Conservation (phyloP, 1,284 basidiomycete genomes). For the Microbotryum scabiosae region DNA sequence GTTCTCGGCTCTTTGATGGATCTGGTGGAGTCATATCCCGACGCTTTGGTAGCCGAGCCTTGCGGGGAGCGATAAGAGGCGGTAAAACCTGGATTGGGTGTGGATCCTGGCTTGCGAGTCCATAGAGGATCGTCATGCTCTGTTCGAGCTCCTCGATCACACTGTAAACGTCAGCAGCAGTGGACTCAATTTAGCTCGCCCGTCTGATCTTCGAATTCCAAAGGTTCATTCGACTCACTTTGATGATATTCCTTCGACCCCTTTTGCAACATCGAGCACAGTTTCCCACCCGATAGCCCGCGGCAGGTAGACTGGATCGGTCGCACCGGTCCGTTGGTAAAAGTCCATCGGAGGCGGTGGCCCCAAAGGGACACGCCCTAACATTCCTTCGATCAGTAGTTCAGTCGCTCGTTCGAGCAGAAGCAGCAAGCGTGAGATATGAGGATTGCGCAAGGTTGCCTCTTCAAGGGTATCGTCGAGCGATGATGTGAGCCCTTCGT, state of each 20-base stretch:
- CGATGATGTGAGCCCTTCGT: neutral
- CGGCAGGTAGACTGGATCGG: neutral
- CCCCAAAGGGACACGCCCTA: no score
- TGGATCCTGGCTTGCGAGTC: neutral
- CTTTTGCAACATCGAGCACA: neutral
- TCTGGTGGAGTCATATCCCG: no score
- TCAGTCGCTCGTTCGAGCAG: neutral
- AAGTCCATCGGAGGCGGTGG: neutral
- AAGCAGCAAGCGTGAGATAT: neutral
- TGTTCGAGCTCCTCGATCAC: neutral
- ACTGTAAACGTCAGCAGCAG: neutral
- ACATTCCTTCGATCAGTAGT: neutral
- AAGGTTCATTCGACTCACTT: neutral
- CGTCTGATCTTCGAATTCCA: neutral
- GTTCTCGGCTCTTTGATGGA: neutral
- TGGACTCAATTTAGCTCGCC: neutral
- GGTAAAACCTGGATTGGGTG: no score
- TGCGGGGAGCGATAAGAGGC: neutral
- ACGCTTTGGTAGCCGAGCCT: neutral
- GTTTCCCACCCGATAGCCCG: slow-evolving; percentile 1
- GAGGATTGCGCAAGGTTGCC: neutral
- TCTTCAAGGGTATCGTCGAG: neutral
- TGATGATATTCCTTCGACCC: neutral
- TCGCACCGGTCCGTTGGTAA: neutral
- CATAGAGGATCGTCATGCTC: neutral